Evolutionary conservation across 2,329 filamentous ascomycete genomes (phyloP).

Genomic region (Pyrenophora tritici-repentis): DNA sequence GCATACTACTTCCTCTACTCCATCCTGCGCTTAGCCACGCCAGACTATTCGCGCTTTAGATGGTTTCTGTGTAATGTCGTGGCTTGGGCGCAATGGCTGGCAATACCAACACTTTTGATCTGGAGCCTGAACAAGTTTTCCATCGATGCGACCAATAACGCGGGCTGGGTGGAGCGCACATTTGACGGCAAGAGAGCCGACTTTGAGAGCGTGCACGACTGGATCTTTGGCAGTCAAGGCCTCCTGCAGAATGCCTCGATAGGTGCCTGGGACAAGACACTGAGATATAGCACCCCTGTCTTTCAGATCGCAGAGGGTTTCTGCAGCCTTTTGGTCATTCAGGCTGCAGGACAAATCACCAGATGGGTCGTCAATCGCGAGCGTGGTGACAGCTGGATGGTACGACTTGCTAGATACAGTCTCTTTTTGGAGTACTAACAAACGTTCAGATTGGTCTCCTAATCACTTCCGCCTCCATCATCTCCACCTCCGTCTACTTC

Average conservation of each 20-base stretch:
- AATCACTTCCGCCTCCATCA: slow-evolving; percentile 84
- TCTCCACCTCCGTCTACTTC: slow-evolving; percentile 93
- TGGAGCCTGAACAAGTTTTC: slow-evolving; percentile 97
- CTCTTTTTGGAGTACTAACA: slow-evolving; percentile 38
- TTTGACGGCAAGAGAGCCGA: slow-evolving; percentile 68
- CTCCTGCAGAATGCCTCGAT: slow-evolving; percentile 79
- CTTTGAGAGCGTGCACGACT: slow-evolving; percentile 73
- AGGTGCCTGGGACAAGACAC: slow-evolving; percentile 83
- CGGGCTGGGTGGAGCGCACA: slow-evolving; percentile 80
- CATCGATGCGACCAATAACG: slow-evolving; percentile 74
- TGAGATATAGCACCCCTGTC: slow-evolving; percentile 89
- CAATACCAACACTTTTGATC: slow-evolving; percentile 85
- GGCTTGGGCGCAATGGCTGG: slow-evolving; percentile 79
- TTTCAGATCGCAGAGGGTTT: slow-evolving; percentile 97
- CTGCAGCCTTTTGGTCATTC: slow-evolving; percentile 93
- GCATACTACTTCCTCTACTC: slow-evolving; percentile 92
- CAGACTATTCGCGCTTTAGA: slow-evolving; percentile 75
- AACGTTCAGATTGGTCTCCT: slow-evolving; percentile 78
- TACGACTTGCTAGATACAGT: slow-evolving; percentile 53
- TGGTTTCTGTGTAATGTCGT: slow-evolving; percentile 72
- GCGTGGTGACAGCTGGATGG: slow-evolving; percentile 95
- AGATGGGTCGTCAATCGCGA: slow-evolving; percentile 93
- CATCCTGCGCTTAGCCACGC: slow-evolving; percentile 76
- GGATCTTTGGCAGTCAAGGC: slow-evolving; percentile 86
- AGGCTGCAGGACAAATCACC: slow-evolving; percentile 91